Percentiles rank a stretch among this genome's conserved stretches.
phyloP scores from a whole-genome alignment of 2,329 filamentous ascomycete species.

The Pseudocercospora pini-densiflorae region DNA sequence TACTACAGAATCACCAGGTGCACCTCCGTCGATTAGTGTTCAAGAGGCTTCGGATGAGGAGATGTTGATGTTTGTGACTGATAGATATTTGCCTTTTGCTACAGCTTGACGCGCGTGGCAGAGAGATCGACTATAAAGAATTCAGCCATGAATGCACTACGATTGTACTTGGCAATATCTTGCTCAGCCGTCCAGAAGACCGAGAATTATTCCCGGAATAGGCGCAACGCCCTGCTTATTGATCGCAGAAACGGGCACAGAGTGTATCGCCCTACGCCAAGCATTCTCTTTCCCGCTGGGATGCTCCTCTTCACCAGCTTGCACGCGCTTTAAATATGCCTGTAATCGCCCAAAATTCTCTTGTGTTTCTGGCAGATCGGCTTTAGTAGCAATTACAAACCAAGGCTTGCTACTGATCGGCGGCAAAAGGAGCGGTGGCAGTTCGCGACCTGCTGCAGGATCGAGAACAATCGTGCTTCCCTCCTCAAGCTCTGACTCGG shows the following conservation, averaged over 20 bases:
- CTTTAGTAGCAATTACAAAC: constrained; percentile 95
- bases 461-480: constrained; percentile 32
- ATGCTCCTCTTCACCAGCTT: constrained; percentile 66
- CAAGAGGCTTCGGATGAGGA: neutral
- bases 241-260: constrained; percentile 88
- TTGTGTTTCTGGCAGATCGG: constrained; percentile 78
- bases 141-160: too few species aligned
- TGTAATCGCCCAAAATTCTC: constrained; percentile 74
- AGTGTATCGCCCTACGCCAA: constrained; percentile 61
- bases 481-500: constrained; percentile 26
- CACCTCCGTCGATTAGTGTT: neutral
- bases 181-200: constrained; percentile 58
- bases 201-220: constrained; percentile 74
- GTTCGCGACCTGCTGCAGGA: constrained; percentile 30
- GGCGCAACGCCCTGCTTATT: constrained; percentile 79
- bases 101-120: too few species aligned
- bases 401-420: constrained; percentile 92
- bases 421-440: constrained; percentile 59
- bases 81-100: constrained; percentile 7
- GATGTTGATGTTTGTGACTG: constrained; percentile 4
- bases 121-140: too few species aligned
- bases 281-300: constrained; percentile 71
- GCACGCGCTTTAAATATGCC: constrained; percentile 71
- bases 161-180: too few species aligned
- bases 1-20: neutral